Percentiles rank a stretch among this genome's conserved stretches.
These are phyloP conservation scores for Davidsoniella neocaledoniae DNA, from an alignment of 2,329 filamentous ascomycete genomes.

Conservation along the genomic window DNA sequence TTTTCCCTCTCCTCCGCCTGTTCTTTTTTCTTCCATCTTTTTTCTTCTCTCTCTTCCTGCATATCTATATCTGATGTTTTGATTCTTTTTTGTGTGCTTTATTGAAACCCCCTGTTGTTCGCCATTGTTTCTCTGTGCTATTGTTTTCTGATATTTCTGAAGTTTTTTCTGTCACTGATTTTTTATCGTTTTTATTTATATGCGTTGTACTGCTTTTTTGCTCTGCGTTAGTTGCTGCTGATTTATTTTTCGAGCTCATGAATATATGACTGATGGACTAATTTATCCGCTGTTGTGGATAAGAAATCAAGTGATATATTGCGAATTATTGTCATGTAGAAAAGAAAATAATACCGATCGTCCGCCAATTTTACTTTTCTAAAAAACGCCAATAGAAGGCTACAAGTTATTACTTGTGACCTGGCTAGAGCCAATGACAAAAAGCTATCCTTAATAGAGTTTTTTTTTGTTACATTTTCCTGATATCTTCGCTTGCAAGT, in stretches of 20 bases:
- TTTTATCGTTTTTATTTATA: neutral
- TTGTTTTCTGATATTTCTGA: neutral
- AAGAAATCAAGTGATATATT: too few relatives aligned
- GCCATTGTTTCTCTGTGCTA: neutral
- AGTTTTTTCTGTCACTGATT: neutral
- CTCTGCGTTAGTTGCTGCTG: neutral
- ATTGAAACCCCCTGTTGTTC: neutral
- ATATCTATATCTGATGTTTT: too few relatives aligned
- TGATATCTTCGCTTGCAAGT: too few relatives aligned
- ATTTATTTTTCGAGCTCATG: constrained; percentile 5
- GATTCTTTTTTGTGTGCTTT: constrained; percentile 2
- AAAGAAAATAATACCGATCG: too few relatives aligned
- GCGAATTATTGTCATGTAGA: too few relatives aligned
- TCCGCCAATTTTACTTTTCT: neutral
- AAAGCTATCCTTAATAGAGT: too few relatives aligned
- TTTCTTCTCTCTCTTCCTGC: neutral
- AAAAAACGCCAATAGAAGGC: too few relatives aligned
- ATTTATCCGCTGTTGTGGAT: too few relatives aligned
- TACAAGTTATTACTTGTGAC: too few relatives aligned
- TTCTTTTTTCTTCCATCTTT: neutral
- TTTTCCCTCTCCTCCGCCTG: neutral
- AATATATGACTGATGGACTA: constrained; percentile 11
- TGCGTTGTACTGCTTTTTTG: neutral
- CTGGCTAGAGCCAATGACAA: too few relatives aligned
- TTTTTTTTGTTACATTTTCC: too few relatives aligned